These are phyloP conservation scores for Puccinia triticina DNA, from an alignment of 1,284 basidiomycete genomes.

Conservation along the genomic window DNA sequence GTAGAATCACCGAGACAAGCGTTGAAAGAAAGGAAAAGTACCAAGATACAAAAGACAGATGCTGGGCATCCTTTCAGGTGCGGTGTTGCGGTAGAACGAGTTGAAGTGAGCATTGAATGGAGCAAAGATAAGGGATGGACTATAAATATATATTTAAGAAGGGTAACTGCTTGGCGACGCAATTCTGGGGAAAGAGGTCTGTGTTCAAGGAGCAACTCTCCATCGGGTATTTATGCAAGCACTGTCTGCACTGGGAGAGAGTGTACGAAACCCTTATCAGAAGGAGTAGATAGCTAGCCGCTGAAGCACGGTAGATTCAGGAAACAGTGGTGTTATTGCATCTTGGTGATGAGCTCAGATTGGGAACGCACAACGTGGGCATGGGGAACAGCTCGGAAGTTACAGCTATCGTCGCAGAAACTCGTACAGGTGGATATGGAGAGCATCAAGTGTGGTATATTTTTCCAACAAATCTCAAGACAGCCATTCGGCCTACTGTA, in stretches of 20 bases:
- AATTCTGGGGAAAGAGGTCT: background rate
- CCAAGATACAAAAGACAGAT: background rate
- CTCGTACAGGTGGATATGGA: conserved; percentile 9
- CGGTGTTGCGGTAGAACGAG: background rate
- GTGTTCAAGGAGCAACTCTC: background rate
- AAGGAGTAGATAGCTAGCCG: conserved; percentile 20
- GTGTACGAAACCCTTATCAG: background rate
- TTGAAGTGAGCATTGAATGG: background rate
- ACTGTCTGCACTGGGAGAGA: background rate
- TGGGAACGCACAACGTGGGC: conserved; percentile 18
- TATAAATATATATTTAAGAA: background rate
- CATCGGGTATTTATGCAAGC: conserved; percentile 1
- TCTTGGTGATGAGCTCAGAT: conserved; percentile 19
- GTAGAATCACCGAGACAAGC: conserved; percentile 13
- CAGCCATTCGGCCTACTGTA: background rate
- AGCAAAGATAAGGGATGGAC: background rate
- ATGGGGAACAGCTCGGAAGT: conserved; percentile 5
- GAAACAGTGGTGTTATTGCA: conserved; percentile 18
- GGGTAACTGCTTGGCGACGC: background rate
- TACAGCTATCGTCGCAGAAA: conserved; percentile 20
- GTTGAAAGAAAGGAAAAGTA: conserved; percentile 5
- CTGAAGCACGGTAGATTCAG: conserved; percentile 16
- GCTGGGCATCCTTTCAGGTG: background rate
- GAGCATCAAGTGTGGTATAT: background rate
- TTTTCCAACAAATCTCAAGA: background rate